Conservation (phyloP, 2,329 filamentous ascomycete genomes). For the Colletotrichum costaricense region DNA sequence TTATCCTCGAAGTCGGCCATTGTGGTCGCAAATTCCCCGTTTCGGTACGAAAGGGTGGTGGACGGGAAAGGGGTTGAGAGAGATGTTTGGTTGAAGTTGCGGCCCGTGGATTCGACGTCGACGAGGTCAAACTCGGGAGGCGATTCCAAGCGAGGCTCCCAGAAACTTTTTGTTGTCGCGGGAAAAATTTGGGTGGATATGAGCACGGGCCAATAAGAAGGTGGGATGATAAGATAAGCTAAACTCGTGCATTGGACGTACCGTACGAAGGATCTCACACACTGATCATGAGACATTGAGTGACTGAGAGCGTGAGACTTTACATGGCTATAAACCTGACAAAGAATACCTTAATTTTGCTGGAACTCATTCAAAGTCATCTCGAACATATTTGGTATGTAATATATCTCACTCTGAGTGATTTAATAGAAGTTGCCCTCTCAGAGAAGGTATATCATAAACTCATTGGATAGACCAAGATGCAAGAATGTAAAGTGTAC, state of each 20-base stretch:
- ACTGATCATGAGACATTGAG: constrained; percentile 1
- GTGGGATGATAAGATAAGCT: constrained; percentile 35
- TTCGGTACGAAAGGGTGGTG: not conserved
- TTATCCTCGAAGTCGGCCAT: constrained; percentile 53
- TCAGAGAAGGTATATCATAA: not conserved
- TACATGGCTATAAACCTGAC: not conserved
- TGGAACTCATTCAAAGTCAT: not conserved
- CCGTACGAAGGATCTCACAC: not conserved
- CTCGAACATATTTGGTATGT: not conserved
- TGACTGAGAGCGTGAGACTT: not conserved
- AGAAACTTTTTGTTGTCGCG: constrained; percentile 35
- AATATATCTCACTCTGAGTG: too few relatives aligned
- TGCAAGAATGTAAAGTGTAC: not conserved
- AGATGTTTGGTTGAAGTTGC: constrained; percentile 23
- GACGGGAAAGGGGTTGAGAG: not conserved
- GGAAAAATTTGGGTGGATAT: constrained; percentile 32
- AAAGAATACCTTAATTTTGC: not conserved
- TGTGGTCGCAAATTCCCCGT: constrained; percentile 17
- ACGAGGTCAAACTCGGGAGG: constrained; percentile 12
- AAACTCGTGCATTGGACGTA: not conserved
- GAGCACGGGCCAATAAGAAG: constrained; percentile 20
- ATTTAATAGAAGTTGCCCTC: too few relatives aligned
- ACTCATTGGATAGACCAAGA: not conserved
- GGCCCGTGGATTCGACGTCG: constrained; percentile 11
- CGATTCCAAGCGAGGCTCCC: constrained; percentile 9